Percentiles rank a stretch among this genome's conserved stretches.
These are phyloP conservation scores for Kwoniella bestiolae DNA, from an alignment of 768 basidiomycete species.

Conservation along the genomic window DNA sequence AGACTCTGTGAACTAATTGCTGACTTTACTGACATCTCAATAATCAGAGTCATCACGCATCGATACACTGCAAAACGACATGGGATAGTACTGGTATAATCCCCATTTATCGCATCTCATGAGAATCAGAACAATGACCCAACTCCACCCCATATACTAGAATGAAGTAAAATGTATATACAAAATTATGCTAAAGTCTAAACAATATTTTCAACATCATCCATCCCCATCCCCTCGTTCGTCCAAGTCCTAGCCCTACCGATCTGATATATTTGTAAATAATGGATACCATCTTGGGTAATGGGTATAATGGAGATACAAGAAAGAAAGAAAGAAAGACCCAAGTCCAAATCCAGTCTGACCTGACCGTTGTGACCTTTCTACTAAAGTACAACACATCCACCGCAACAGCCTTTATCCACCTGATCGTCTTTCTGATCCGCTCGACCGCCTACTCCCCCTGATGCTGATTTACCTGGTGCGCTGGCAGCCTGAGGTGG, in stretches of 20 bases:
- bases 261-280: not conserved
- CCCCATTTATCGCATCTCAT: not conserved
- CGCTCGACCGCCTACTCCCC: constrained; percentile 42
- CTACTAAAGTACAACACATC: constrained; percentile 54
- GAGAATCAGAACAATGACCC: not conserved
- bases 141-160: not conserved
- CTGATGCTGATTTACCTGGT: constrained; percentile 36
- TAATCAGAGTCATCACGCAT: too few relatives aligned
- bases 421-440: constrained; percentile 48
- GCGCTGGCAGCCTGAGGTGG: constrained; percentile 40
- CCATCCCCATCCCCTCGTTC: not conserved
- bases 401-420: constrained; percentile 56
- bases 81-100: not conserved
- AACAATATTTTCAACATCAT: constrained; percentile 16
- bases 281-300: not conserved
- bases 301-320: not conserved
- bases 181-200: constrained; percentile 20
- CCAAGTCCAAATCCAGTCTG: too few relatives aligned
- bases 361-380: too few relatives aligned
- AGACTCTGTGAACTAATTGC: too few relatives aligned
- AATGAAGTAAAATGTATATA: constrained; percentile 17
- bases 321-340: not conserved
- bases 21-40: too few relatives aligned
- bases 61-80: not conserved
- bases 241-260: not conserved